These are phyloP conservation scores for Medicago lupulina DNA, from an alignment of 306 rosid species.

Conservation along the genomic window DNA sequence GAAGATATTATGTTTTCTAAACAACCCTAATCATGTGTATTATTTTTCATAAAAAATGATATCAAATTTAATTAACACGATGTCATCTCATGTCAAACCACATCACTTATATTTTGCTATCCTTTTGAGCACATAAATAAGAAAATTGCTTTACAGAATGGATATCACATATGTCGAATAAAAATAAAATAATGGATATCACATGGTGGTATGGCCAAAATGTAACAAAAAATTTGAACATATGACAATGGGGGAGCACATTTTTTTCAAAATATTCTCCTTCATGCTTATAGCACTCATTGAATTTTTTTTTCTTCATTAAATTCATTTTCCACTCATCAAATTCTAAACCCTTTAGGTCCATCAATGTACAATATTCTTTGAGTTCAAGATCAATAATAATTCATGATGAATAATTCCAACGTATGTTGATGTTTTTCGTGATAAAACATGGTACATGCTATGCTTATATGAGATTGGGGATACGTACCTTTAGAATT, in stretches of 20 bases:
- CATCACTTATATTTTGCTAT: constrained; percentile 38
- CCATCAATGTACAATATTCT: constrained; percentile 21
- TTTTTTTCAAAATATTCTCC: constrained; percentile 38
- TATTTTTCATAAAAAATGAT: not conserved
- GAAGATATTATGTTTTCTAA: not conserved
- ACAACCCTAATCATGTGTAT: not conserved
- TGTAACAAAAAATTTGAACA: constrained; percentile 45
- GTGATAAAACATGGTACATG: not conserved
- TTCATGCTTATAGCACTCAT: constrained; percentile 27
- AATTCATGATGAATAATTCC: no score
- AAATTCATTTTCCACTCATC: constrained; percentile 16
- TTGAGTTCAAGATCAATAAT: constrained; percentile 39
- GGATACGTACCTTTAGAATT: constrained; percentile 42
- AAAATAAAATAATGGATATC: constrained; percentile 41
- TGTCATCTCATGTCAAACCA: constrained; percentile 53
- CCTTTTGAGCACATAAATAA: constrained; percentile 32
- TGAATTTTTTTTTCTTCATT: constrained; percentile 14
- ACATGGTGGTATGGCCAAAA: constrained; percentile 62
- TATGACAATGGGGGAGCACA: constrained; percentile 38
- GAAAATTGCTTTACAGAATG: constrained; percentile 58
- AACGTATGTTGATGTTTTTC: no score
- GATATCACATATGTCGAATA: constrained; percentile 44
- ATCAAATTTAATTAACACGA: constrained; percentile 29
- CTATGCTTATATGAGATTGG: constrained; percentile 42
- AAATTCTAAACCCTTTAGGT: constrained; percentile 24